Evolutionary conservation across 768 basidiomycete species (phyloP).

Genomic region (Leucocoprinus birnbaumii): DNA sequence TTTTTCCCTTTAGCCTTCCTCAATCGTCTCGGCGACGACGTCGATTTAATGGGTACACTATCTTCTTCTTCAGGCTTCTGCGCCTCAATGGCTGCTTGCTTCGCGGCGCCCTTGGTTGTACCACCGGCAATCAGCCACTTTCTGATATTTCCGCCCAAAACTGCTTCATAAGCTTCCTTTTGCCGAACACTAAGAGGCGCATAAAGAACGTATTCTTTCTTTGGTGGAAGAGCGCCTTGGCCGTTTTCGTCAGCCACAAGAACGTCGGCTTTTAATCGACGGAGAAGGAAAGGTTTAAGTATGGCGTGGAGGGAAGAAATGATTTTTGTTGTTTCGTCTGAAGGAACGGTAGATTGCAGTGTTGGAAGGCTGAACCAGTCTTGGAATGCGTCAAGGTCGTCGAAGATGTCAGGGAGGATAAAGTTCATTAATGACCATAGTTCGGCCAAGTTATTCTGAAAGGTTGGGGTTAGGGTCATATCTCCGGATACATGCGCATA

Average conservation of each 20-base stretch:
- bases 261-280: conserved; percentile 90
- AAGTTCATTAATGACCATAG: conserved; percentile 96
- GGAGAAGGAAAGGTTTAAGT: conserved; percentile 91
- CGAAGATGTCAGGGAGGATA: conserved; percentile 91
- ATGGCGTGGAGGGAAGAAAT: conserved; percentile 84
- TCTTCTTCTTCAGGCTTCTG: conserved; percentile 17
- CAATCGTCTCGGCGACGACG: conserved; percentile 27
- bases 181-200: conserved; percentile 84
- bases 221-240: conserved; percentile 60
- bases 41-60: conserved; percentile 21
- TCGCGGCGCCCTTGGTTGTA: conserved; percentile 20
- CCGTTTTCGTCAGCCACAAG: conserved; percentile 35
- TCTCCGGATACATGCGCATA: not conserved
- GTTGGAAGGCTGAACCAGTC: conserved; percentile 84
- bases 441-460: conserved; percentile 91
- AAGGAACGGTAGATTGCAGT: conserved; percentile 52
- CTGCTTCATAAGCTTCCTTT: conserved; percentile 79
- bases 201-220: conserved; percentile 93
- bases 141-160: conserved; percentile 70
- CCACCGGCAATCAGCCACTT: conserved; percentile 49
- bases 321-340: conserved; percentile 59
- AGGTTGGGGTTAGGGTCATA: not conserved
- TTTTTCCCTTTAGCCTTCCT: conserved; percentile 32
- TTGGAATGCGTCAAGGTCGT: conserved; percentile 86
- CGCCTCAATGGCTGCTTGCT: conserved; percentile 7